Conservation (phyloP, 1,139 yeast species). For the Spathaspora sp. region DNA sequence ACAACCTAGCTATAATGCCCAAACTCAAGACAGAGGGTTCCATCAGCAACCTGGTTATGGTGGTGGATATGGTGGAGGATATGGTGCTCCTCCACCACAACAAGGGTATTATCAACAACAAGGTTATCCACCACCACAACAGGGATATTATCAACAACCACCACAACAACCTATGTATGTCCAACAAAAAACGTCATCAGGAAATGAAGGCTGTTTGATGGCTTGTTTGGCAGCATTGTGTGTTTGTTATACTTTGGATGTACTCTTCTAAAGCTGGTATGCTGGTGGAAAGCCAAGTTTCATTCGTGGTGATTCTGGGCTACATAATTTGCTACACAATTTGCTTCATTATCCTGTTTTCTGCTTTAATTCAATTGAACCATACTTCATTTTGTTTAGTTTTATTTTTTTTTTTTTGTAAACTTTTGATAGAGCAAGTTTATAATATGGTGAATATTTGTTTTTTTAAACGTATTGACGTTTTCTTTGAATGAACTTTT, state of each 20-base stretch:
- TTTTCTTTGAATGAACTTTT: no score
- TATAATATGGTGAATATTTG: neutral
- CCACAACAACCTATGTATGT: conserved; percentile 60
- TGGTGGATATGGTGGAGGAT: conserved; percentile 15
- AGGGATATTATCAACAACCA: conserved; percentile 22
- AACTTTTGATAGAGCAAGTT: neutral
- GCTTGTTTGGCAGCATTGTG: conserved; percentile 75
- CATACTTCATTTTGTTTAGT: neutral
- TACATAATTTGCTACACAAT: no score
- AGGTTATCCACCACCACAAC: conserved; percentile 26
- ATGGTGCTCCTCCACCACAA: conserved; percentile 25
- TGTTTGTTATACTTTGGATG: conserved; percentile 72
- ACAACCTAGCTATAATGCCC: conserved; percentile 33
- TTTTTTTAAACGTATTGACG: no score
- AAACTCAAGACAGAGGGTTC: conserved; percentile 33
- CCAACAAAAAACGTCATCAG: conserved; percentile 46
- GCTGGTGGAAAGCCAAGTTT: neutral
- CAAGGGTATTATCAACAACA: conserved; percentile 27
- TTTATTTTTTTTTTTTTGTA: neutral
- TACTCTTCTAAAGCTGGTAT: conserved; percentile 43
- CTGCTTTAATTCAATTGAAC: neutral
- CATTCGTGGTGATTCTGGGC: neutral
- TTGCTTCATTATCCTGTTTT: neutral
- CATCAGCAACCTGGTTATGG: conserved; percentile 26
- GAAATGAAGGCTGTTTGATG: conserved; percentile 54